Base-by-base conservation (phyloP, 2,329 filamentous ascomycete genomes). In the Calonectria naviculata region DNA sequence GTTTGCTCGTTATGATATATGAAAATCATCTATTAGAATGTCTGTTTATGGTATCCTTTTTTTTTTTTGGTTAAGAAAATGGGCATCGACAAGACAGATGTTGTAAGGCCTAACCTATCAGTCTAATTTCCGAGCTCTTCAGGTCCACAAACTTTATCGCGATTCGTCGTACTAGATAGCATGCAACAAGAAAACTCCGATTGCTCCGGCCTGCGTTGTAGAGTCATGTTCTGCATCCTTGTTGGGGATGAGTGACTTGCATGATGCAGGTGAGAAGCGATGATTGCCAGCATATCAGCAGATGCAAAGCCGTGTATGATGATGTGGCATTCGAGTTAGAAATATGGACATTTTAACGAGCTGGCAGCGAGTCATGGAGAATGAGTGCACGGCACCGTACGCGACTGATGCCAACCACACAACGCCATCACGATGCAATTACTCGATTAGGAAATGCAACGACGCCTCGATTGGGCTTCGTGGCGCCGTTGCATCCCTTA, bases 91-190 rank as follows among this genome's bases (percentile, higher is more conserved):
- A 24, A 24, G 8, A 46, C 5, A 36, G 15, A 24, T 12, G 42
- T 24, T 21, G 9, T 8, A 46, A 8, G 10, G 42, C 13, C 42
- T 12, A 8, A 3, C 21, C 10, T 24, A 10, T n/a, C n/a, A 46
- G 42, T 13, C 10, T n/a, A 46, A 12, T 46, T 8, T 46, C 42
- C 42, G 42, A 46, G 42, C 42, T 46, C 42, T 24, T 24, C 42
- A 46, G 42, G 52, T 38, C 52, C 52, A 58, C 52, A 58, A 58
- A 58, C 52, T 58, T 21, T 58, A 38, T 38, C 34, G 52, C 52
- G n/a, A 38, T 26, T 58, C 21, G 31, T 58, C 31, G 34, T 17
- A 31, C 7, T 12, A n/a, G 8, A 41, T 44, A 10, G 19, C n/a
- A 46, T 46, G 42, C n/a, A 4, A 36, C 34, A 46, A 46, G 42